Evolutionary conservation across 257 asterid species (phyloP).

Genomic region (Eustoma russellianum): DNA sequence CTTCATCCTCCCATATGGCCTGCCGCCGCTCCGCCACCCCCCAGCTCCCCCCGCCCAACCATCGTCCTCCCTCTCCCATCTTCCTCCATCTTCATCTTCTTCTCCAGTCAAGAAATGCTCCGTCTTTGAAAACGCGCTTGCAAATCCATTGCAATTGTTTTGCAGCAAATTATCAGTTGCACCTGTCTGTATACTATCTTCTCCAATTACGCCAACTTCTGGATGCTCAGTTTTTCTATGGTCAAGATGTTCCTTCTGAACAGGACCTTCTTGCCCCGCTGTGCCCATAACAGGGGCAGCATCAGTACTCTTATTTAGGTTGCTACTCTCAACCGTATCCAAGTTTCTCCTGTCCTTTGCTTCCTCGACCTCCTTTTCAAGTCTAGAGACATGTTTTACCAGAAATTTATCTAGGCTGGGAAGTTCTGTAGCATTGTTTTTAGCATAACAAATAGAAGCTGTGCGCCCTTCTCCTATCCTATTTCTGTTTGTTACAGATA

Average conservation of each 20-base stretch:
- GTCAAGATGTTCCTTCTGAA: conserved; percentile 51
- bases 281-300: not conserved
- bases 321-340: conserved; percentile 8
- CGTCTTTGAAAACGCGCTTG: conserved; percentile 1
- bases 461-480: conserved; percentile 10
- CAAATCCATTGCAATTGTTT: conserved; percentile 2
- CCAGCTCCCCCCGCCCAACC: too few relatives aligned
- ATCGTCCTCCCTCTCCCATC: too few relatives aligned
- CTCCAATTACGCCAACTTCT: conserved; percentile 1
- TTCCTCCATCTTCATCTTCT: too few relatives aligned
- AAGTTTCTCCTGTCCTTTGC: conserved; percentile 35
- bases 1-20: too few relatives aligned
- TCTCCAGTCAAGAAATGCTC: too few relatives aligned
- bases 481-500: conserved; percentile 17
- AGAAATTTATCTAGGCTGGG: conserved; percentile 67
- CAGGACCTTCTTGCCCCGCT: conserved; percentile 9
- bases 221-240: conserved; percentile 24
- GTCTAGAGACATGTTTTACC: conserved; percentile 61
- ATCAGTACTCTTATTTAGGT: not conserved
- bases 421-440: conserved; percentile 21
- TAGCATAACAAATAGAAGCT: conserved; percentile 3
- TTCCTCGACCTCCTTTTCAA: conserved; percentile 76
- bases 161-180: not conserved
- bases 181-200: not conserved
- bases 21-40: too few relatives aligned